Evolutionary conservation across 805 yeast species (phyloP), one percentile per base, ranked within the genome.

Genomic region (Isabelozyma gotoi): DNA sequence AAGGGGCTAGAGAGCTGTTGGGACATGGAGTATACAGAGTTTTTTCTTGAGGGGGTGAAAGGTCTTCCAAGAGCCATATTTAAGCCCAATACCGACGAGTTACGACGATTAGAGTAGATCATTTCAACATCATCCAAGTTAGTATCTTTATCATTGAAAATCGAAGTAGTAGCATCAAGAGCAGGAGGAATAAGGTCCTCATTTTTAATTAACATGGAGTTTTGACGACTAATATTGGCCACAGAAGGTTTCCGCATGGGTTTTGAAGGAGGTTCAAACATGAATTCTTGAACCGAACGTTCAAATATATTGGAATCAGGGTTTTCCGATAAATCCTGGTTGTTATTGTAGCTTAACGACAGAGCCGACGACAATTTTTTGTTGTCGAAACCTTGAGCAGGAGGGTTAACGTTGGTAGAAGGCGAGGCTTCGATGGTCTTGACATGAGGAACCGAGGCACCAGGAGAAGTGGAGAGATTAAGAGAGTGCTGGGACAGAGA

Each of bases 101-200:
- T 78, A 49, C 85, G 72, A 45, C 84, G 68, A 36, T 52, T 54
- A 29, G 84, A 68, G 53, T 82, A 82, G 14, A 88, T 81, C 64
- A 88, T 78, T 46, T 86, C 91, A 11, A 87, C 81, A 42, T 78
- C 75, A 50, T 85, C 84, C 46, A 89, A 74, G 53, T 84, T 79
- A 4, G 85, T 71, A 36, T 71, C 65, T 53, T 81, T 82, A 11
- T 82, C 77, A 35, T 82, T 73, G 31, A 86, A 69, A 46, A 84
- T 80, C 15, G 82, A 76, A 4, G 94, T 78, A 7, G 96, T 88
- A 17, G 77, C 77, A 54, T 88, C 96, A 52, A 88, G 69, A 5
- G 88, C 88, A 0, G 96, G 91, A 2, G 95, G 86, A 16, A 88
- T 86, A 51, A 65, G 78, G 62, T 89, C 86, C 60, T 88, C 84